Conservation (phyloP, 2,329 filamentous ascomycete genomes). For the Diplodia scrobiculata region DNA sequence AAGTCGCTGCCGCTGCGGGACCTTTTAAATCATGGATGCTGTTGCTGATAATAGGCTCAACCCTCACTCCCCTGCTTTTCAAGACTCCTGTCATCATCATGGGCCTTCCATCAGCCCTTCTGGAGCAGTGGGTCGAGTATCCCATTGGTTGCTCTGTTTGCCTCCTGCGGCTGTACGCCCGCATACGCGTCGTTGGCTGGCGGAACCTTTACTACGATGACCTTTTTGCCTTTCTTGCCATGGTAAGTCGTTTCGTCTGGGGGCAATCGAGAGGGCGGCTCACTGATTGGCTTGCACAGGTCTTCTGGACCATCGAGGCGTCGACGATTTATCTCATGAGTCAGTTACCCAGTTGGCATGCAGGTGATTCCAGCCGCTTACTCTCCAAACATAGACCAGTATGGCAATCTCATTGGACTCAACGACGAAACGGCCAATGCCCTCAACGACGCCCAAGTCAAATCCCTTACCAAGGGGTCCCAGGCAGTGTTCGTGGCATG, state of each 20-base stretch:
- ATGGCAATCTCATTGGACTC: constrained; percentile 18
- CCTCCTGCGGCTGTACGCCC: background rate
- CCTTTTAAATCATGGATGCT: background rate
- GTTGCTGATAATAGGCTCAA: background rate
- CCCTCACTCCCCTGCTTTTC: too few species aligned
- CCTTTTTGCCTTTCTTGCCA: background rate
- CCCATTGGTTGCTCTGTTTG: constrained; percentile 40
- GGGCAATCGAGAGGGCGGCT: background rate
- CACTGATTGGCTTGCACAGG: background rate
- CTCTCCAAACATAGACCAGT: background rate
- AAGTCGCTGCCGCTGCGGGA: background rate
- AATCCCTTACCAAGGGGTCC: constrained; percentile 41
- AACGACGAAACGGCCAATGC: constrained; percentile 35
- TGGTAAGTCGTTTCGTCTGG: background rate
- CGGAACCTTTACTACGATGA: constrained; percentile 6
- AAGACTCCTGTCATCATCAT: background rate
- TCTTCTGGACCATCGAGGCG: background rate
- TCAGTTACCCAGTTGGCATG: background rate
- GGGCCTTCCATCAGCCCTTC: background rate
- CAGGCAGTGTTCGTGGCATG: constrained; percentile 45
- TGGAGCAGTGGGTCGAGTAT: constrained; percentile 47
- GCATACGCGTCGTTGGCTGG: constrained; percentile 3
- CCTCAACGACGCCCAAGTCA: constrained; percentile 40
- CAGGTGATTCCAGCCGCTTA: background rate
- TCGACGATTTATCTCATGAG: constrained; percentile 1